phyloP scores from a whole-genome alignment of 2,329 filamentous ascomycete species.

The Stachybotrys echinatus region DNA sequence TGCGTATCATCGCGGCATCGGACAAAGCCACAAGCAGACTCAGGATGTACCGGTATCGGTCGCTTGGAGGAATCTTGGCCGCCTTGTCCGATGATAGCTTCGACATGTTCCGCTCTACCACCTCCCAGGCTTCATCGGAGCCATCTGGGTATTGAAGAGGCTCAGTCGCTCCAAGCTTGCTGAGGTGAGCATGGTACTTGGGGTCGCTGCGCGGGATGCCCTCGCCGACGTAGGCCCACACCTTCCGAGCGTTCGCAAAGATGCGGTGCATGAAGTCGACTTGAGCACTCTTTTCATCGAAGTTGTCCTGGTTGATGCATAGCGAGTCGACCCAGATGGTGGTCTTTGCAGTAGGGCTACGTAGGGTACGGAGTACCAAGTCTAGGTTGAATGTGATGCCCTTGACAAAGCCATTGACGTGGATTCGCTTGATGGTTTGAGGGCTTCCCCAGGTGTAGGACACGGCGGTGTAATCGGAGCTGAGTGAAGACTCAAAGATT shows the following conservation, averaged over 20 bases:
- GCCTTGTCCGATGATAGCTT: constrained; percentile 1
- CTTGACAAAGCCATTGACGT: constrained; percentile 12
- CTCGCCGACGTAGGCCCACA: constrained; percentile 11
- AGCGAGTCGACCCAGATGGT: constrained; percentile 19
- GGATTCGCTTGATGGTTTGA: constrained; percentile 9
- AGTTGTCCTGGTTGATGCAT: constrained; percentile 18
- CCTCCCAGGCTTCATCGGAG: not conserved
- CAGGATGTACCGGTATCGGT: constrained; percentile 9
- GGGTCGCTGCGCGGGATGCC: constrained; percentile 4
- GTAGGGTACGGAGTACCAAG: constrained; percentile 18
- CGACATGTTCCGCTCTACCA: not conserved
- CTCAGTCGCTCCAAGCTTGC: constrained; percentile 4
- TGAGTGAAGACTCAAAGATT: constrained; percentile 9
- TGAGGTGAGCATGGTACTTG: constrained; percentile 4
- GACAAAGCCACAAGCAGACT: constrained; percentile 8
- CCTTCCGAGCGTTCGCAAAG: constrained; percentile 12
- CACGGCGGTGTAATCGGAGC: constrained; percentile 14
- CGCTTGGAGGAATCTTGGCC: constrained; percentile 2
- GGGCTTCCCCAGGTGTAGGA: constrained; percentile 22
- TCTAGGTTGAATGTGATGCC: constrained; percentile 20
- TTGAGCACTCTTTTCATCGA: constrained; percentile 15
- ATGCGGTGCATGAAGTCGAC: constrained; percentile 16
- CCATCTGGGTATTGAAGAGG: constrained; percentile 6
- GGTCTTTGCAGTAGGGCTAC: constrained; percentile 4
- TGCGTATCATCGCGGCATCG: not conserved